A percentile compares a stretch with the other conserved stretches of the same genome.
These are phyloP conservation scores for Tilletiopsis washingtonensis DNA, from an alignment of 1,284 basidiomycete genomes.

Conservation along the genomic window DNA sequence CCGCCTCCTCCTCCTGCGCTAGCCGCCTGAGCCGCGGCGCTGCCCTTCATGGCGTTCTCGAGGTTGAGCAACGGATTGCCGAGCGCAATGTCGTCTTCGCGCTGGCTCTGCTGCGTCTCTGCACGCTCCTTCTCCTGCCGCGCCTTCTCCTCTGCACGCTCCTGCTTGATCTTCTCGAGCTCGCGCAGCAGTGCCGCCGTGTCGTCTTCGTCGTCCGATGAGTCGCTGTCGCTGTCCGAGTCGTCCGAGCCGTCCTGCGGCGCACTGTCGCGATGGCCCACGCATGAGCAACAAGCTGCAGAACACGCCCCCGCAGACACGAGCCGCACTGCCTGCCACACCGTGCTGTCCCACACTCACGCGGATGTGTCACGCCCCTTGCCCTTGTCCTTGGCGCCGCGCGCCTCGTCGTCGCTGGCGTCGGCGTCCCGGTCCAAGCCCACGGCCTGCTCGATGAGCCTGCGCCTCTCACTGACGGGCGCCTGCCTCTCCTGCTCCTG, in stretches of 20 bases:
- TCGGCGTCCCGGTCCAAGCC: slow-evolving; percentile 17
- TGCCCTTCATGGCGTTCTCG: slow-evolving; percentile 19
- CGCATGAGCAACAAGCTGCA: too few relatives aligned
- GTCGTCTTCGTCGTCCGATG: slow-evolving; percentile 30
- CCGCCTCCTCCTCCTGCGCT: background rate
- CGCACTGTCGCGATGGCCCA: background rate
- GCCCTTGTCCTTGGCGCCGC: background rate
- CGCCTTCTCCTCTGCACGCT: slow-evolving; percentile 28
- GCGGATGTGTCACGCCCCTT: too few relatives aligned
- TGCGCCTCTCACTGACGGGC: slow-evolving; percentile 11
- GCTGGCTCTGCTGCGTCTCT: slow-evolving; percentile 9
- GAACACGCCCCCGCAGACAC: too few relatives aligned
- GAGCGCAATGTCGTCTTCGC: slow-evolving; percentile 37
- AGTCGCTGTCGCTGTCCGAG: slow-evolving; percentile 9
- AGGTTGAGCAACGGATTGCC: slow-evolving; percentile 44
- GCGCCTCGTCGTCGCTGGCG: slow-evolving; percentile 1
- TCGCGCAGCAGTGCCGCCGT: slow-evolving; percentile 31
- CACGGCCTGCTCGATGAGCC: slow-evolving; percentile 6
- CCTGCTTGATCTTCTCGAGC: slow-evolving; percentile 40
- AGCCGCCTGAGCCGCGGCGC: background rate
- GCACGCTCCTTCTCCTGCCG: slow-evolving; percentile 6
- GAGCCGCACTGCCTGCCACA: slow-evolving; percentile 2
- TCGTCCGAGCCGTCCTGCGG: background rate
- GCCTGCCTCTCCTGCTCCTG: slow-evolving; percentile 11
- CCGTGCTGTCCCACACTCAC: background rate